Percentiles rank a stretch among this genome's conserved stretches.
Evolutionary conservation across 2,329 filamentous ascomycete species (phyloP).

Genomic region (Tolypocladium tropicale): DNA sequence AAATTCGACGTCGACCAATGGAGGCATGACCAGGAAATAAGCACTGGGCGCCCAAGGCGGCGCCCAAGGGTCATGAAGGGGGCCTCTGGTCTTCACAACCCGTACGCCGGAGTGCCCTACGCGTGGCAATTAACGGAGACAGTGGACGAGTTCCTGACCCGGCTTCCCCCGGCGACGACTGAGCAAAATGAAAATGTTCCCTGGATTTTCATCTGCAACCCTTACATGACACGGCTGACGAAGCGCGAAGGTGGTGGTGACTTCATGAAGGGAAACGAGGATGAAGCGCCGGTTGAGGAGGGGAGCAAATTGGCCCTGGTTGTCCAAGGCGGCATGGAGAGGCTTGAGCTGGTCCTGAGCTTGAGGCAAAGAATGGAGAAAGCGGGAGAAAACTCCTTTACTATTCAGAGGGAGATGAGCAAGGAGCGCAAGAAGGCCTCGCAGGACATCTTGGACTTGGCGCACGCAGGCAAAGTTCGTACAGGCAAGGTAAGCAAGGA

Average conservation of each 20-base stretch:
- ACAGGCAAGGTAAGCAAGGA: constrained; percentile 62
- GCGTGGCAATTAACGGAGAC: constrained; percentile 57
- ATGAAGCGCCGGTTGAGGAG: constrained; percentile 36
- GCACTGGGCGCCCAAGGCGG: constrained; percentile 16
- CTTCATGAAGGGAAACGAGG: constrained; percentile 31
- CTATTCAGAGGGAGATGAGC: constrained; percentile 36
- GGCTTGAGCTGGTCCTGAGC: constrained; percentile 32
- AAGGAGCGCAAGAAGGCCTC: constrained; percentile 38
- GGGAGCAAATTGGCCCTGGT: constrained; percentile 38
- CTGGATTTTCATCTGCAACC: constrained; percentile 70
- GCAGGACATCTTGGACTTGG: constrained; percentile 49
- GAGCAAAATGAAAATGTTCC: constrained; percentile 31
- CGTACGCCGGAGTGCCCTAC: constrained; percentile 40
- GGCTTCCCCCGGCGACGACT: constrained; percentile 59
- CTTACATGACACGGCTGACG: constrained; percentile 32
- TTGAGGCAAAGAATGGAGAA: constrained; percentile 39
- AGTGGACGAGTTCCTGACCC: constrained; percentile 52
- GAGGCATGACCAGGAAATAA: constrained; percentile 15
- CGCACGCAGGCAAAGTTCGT: constrained; percentile 45
- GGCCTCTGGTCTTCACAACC: constrained; percentile 41
- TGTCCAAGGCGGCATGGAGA: constrained; percentile 38
- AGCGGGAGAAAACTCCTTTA: constrained; percentile 20
- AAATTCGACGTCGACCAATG: constrained; percentile 40
- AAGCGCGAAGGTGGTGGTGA: constrained; percentile 24
- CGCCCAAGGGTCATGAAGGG: constrained; percentile 8